Evolutionary conservation across 2,329 filamentous ascomycete species (phyloP).

Genomic region (Mycogone perniciosa): DNA sequence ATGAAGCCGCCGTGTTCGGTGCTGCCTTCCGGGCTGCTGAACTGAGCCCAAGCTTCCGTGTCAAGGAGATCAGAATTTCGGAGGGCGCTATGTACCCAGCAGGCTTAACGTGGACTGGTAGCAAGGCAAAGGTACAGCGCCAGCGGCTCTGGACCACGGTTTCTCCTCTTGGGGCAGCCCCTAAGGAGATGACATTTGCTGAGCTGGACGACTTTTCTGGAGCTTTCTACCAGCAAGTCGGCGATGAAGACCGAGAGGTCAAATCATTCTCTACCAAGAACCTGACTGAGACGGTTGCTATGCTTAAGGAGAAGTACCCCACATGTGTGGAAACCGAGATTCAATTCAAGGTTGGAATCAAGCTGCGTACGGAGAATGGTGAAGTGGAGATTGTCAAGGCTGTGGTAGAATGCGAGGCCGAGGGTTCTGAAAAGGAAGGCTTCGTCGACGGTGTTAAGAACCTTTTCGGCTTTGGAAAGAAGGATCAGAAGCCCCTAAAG

Average conservation of each 20-base stretch:
- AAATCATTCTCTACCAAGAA: constrained; percentile 71
- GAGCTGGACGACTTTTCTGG: constrained; percentile 77
- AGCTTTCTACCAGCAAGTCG: constrained; percentile 69
- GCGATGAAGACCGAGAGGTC: constrained; percentile 52
- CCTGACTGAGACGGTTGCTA: constrained; percentile 72
- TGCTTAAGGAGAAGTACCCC: constrained; percentile 66
- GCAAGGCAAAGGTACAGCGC: constrained; percentile 63
- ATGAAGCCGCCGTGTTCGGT: constrained; percentile 93
- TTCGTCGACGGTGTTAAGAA: constrained; percentile 94
- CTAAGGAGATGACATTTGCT: constrained; percentile 81
- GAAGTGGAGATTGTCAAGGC: constrained; percentile 72
- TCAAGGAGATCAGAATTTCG: constrained; percentile 88
- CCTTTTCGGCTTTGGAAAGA: constrained; percentile 88
- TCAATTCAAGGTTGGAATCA: constrained; percentile 70
- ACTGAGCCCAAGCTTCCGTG: constrained; percentile 89
- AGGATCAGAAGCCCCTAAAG: constrained; percentile 70
- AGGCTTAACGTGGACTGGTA: constrained; percentile 65
- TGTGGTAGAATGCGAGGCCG: constrained; percentile 79
- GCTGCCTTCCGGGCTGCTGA: constrained; percentile 90
- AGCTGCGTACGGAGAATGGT: constrained; percentile 65
- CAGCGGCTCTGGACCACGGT: constrained; percentile 78
- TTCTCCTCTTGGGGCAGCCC: constrained; percentile 65
- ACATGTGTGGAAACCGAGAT: constrained; percentile 72
- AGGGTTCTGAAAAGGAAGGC: constrained; percentile 65
- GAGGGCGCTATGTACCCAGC: constrained; percentile 71